phyloP scores from a whole-genome alignment of 148 eudicot genomes.

The Cornus controversa region DNA sequence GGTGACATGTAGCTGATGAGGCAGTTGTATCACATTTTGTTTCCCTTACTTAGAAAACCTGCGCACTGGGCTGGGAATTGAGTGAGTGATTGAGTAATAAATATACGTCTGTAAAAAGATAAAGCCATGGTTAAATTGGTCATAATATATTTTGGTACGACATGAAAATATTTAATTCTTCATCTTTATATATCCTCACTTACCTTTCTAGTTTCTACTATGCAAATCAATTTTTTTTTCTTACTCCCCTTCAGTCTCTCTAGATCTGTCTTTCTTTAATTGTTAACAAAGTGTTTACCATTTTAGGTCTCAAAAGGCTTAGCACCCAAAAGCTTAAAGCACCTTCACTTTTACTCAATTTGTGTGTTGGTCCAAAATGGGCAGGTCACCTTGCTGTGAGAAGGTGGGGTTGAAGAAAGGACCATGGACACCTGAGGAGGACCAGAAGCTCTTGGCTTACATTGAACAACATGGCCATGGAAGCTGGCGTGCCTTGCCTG shows the following conservation, averaged over 20 bases:
- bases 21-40: no score
- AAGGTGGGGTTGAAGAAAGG: conserved; percentile 38
- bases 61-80: no score
- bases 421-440: conserved; percentile 36
- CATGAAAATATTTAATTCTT: neutral
- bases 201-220: neutral
- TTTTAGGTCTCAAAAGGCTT: neutral
- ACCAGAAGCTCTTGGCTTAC: conserved; percentile 24
- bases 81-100: no score
- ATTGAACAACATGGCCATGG: conserved; percentile 33
- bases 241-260: neutral
- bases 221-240: neutral
- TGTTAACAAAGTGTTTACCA: neutral
- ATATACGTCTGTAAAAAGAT: no score
- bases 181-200: neutral
- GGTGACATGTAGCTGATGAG: no score
- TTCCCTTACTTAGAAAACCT: no score
- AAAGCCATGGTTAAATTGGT: no score
- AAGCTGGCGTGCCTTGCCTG: conserved; percentile 32
- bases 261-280: neutral
- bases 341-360: no score
- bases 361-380: conserved; percentile 19
- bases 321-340: no score
- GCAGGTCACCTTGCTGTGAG: conserved; percentile 21
- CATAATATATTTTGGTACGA: no score